Base-by-base conservation (phyloP, 768 basidiomycete genomes). In the Phylloporus sp. region DNA sequence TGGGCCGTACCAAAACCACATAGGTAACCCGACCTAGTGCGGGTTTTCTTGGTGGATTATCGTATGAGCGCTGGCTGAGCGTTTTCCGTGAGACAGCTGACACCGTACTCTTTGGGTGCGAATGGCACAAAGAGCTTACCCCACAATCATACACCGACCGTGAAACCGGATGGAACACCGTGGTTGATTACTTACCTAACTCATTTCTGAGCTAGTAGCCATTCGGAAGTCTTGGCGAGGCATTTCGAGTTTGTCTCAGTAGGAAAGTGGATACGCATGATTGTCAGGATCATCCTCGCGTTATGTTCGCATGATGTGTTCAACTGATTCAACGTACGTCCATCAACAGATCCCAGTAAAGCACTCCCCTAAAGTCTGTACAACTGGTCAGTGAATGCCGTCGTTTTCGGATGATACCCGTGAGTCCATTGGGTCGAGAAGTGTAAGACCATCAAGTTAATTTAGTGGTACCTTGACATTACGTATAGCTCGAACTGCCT, bases 91-190 rank as follows among this genome's bases (percentile, higher is more conserved):
- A 26, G 29, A n/a, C n/a, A 57, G 35, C 35, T 29, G 26, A 40
- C 47, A 38, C 3, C 10, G 18, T 34, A 20, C 23, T 39, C 35
- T 23, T 39, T 39, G 20, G 47, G 47, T 41, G 38, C 52, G 52
- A 63, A 65, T 53, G 34, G 57, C 60, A 22, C 53, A 57, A 63
- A 32, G 54, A 45, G 45, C 63, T 55, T 63, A 57, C 60, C 63
- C 60, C 60, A 23, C 55, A 65, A 47, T 52, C 59, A 35, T 61
- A 52, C 20, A 38, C 20, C 12, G 20, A 20, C 22, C 39, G 4
- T 24, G 1, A 13, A 8, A 42, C 40, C 35, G 18, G 39, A 49
- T 43, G 47, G 46, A 49, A 44, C n/a, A 42, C 56, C 26, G 39
- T 27, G 29, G 27, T 32, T 27, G 22, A 41, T 31, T 39, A 39